Evolutionary conservation across 805 yeast genomes (phyloP).

Genomic region (Yamadazyma laniorum): DNA sequence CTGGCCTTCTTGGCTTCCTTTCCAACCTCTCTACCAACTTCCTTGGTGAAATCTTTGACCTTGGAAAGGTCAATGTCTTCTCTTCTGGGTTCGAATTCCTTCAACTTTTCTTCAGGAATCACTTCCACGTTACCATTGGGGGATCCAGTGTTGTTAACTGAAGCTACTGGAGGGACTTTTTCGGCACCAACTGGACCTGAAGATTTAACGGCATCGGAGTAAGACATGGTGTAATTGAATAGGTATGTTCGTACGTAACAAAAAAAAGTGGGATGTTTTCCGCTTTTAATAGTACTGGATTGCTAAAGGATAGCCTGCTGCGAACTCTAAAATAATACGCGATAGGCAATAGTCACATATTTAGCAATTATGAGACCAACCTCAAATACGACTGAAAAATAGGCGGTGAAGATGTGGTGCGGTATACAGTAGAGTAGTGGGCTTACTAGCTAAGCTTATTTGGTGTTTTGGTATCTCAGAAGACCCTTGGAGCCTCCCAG

Average conservation of each 20-base stretch:
- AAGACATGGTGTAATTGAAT: constrained; percentile 16
- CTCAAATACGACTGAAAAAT: no score
- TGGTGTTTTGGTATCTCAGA: no score
- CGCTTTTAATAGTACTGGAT: constrained; percentile 4
- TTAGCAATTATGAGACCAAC: not conserved
- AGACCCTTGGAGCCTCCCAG: no score
- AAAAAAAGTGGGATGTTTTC: constrained; percentile 1
- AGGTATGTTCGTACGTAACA: no score
- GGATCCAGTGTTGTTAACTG: constrained; percentile 16
- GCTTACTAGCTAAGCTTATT: no score
- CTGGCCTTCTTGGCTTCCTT: constrained; percentile 23
- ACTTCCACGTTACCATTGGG: constrained; percentile 15
- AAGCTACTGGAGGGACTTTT: constrained; percentile 29
- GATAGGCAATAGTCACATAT: not conserved
- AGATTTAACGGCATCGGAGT: constrained; percentile 44
- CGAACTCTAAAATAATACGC: not conserved
- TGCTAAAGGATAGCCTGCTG: not conserved
- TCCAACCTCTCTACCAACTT: constrained; percentile 14
- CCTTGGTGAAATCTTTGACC: constrained; percentile 17
- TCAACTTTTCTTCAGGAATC: constrained; percentile 14
- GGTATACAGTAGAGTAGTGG: no score
- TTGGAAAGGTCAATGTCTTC: constrained; percentile 16
- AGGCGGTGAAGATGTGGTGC: no score
- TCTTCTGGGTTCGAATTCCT: constrained; percentile 17
- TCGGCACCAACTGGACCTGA: constrained; percentile 36